Evolutionary conservation across 805 yeast genomes (phyloP).

Genomic region (Komagataella pseudopastoris): DNA sequence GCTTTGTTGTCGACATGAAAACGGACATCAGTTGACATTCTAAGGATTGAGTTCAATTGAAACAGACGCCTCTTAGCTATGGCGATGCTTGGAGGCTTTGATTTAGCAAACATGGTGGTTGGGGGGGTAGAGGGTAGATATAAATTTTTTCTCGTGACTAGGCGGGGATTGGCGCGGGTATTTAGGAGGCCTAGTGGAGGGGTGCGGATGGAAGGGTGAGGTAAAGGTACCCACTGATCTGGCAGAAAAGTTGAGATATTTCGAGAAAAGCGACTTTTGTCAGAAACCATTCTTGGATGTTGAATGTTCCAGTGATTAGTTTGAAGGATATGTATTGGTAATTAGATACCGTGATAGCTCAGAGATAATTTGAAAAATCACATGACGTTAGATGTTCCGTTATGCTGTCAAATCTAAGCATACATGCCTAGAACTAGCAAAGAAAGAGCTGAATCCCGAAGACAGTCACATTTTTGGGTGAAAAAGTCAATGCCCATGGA

Average conservation of each 20-base stretch:
- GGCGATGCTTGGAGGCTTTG: not conserved
- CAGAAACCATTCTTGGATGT: not conserved
- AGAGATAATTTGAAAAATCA: no score
- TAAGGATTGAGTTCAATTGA: not conserved
- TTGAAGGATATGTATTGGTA: no score
- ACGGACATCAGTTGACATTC: conserved; percentile 34
- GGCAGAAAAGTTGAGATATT: not conserved
- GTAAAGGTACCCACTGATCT: not conserved
- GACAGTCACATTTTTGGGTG: no score
- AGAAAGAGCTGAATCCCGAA: no score
- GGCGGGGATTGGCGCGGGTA: not conserved
- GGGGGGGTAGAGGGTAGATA: not conserved
- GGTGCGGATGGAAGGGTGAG: not conserved
- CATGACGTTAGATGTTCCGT: no score
- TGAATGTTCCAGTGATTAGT: not conserved
- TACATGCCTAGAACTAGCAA: no score
- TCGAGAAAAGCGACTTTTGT: not conserved
- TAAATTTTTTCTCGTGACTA: not conserved
- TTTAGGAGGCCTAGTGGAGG: not conserved
- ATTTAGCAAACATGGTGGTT: not conserved
- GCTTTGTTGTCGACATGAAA: conserved; percentile 51
- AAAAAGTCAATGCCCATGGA: no score
- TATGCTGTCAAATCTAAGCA: no score
- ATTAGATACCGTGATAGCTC: no score
- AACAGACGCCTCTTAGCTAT: not conserved